Evolutionary conservation across 202 grass and related monocot genomes (phyloP).

Genomic region (Musa balbisiana): DNA sequence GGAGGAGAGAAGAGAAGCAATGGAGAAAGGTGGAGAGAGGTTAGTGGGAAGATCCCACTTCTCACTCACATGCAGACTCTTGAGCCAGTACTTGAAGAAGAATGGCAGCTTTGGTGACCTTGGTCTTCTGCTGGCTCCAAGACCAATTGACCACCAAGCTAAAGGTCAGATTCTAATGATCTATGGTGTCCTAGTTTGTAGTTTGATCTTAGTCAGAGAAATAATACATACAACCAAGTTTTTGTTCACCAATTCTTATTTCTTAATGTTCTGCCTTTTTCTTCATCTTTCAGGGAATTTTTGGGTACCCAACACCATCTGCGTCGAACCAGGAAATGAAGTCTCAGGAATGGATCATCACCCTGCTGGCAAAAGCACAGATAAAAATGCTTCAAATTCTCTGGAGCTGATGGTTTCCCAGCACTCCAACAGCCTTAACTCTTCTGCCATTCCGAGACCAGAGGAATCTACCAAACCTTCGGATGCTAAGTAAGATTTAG

Average conservation of each 20-base stretch:
- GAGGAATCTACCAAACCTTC: not conserved
- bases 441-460: not conserved
- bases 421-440: not conserved
- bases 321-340: no score
- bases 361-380: no score
- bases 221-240: no score
- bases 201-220: no score
- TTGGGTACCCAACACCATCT: no score
- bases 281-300: no score
- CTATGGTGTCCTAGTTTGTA: no score
- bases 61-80: not conserved
- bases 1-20: not conserved
- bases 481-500: not conserved
- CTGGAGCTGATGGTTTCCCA: no score
- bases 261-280: no score
- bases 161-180: not conserved
- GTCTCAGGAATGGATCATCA: no score
- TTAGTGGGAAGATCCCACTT: not conserved
- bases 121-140: not conserved
- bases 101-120: not conserved
- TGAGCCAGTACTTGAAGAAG: slow-evolving; percentile 1
- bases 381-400: not conserved
- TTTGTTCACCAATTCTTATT: no score
- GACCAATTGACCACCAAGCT: not conserved
- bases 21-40: not conserved